These are phyloP conservation scores for Aspergillus tanneri DNA, from an alignment of 2,329 filamentous ascomycete species.

Conservation along the genomic window DNA sequence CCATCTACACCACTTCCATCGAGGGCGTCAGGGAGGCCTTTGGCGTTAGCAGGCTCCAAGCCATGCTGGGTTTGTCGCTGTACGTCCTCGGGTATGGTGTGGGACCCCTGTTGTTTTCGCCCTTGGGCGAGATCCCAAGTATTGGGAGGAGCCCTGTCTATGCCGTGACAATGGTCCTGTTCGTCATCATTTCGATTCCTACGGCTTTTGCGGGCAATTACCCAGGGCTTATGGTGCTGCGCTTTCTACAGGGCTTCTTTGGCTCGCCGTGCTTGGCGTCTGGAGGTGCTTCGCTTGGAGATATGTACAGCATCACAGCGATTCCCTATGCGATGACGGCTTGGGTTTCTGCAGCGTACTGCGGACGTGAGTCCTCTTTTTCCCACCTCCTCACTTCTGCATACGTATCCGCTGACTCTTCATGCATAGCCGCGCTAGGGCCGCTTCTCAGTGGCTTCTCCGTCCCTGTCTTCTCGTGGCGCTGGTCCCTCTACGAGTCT, in stretches of 20 bases:
- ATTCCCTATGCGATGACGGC: conserved; percentile 47
- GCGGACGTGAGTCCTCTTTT: too few relatives aligned
- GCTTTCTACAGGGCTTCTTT: conserved; percentile 58
- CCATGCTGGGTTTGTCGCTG: conserved; percentile 60
- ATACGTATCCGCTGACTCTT: too few relatives aligned
- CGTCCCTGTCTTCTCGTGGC: conserved; percentile 52
- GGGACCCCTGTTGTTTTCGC: conserved; percentile 63
- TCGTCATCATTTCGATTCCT: conserved; percentile 54
- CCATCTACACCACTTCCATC: conserved; percentile 32
- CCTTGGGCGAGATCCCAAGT: conserved; percentile 64
- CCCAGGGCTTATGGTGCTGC: conserved; percentile 53
- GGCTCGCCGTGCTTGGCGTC: conserved; percentile 29
- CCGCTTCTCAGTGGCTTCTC: conserved; percentile 60
- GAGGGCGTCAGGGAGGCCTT: conserved; percentile 40
- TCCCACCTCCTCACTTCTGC: too few relatives aligned
- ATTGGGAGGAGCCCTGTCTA: conserved; percentile 50
- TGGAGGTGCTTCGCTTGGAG: conserved; percentile 40
- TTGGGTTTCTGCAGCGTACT: conserved; percentile 54
- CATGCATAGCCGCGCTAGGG: conserved; percentile 54
- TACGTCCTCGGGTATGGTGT: conserved; percentile 65
- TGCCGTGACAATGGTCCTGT: conserved; percentile 57
- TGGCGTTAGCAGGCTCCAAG: conserved; percentile 48
- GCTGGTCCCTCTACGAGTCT: conserved; percentile 48
- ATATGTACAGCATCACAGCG: conserved; percentile 25
- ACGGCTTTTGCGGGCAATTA: conserved; percentile 47